Base-by-base conservation (phyloP, 1,284 basidiomycete species). In the Papiliotrema flavescens region DNA sequence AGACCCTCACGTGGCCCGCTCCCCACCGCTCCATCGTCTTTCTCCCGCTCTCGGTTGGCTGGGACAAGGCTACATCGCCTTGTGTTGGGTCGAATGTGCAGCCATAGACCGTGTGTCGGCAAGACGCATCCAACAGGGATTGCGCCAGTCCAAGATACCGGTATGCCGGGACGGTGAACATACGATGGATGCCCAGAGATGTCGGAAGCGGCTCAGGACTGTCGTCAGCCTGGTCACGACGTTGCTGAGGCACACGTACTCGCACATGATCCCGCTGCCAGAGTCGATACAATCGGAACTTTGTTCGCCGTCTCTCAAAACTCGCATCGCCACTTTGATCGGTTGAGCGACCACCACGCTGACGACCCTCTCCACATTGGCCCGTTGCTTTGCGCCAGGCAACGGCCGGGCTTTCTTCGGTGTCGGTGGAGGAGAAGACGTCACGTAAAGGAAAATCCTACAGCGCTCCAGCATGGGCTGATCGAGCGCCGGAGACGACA, bases 161-260 rank as follows among this genome's bases (percentile, higher is more conserved):
- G 46, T 73, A 74, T 0, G 64, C 57, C 0, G 77, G 73, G 4
- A 76, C 68, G 11, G 75, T 76, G 69, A 77, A 80, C 20, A 80
- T 67, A 34, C 79, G 68, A 55, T 79, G 78, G 11, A 80, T 76
- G 26, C 79, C 79, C 6, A 80, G 62, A 0, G 74, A 64, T 0
- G 77, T 76, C 0, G 75, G 67, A 0, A 75, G 60, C 0, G 69
- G 66, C 28, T 48, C 59, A 0, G 78, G 76, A 14, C 77, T 79
- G 35, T 47, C 4, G 19, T 39, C 11, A 54, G 42, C 46, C 15
- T 46, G 26, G 7, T 40, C 2, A 23, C 15, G 28, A 37, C 37
- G 22, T 37, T 43, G 47, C 28, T 32, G 9, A 9, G 13, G 43
- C 20, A 11, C 14, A 74, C 78, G 67, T 44, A 79, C 78, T 75